A percentile compares a stretch with the other conserved stretches of the same genome.
phyloP scores from a whole-genome alignment of 2,329 filamentous ascomycete species.

The Grosmannia clavigera region DNA sequence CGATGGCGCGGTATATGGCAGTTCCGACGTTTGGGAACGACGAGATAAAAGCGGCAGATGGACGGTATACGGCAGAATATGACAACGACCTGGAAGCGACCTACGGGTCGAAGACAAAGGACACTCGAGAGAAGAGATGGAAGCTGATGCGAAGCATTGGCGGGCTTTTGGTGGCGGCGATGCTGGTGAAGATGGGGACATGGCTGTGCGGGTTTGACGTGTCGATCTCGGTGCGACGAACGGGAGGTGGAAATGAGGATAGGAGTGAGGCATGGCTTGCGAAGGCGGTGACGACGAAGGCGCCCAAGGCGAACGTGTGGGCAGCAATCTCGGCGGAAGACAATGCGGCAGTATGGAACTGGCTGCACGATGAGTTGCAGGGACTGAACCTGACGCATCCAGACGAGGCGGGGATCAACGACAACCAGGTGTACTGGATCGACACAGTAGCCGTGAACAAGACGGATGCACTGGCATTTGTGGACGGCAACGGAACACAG shows the following conservation, averaged over 20 bases:
- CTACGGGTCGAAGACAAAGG: not conserved
- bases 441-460: constrained; percentile 38
- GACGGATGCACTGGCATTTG: constrained; percentile 29
- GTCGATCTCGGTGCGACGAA: not conserved
- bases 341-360: constrained; percentile 28
- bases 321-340: constrained; percentile 27
- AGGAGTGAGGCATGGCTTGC: not conserved
- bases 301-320: constrained; percentile 29
- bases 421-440: constrained; percentile 34
- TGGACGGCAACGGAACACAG: constrained; percentile 22
- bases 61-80: not conserved
- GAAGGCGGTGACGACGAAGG: constrained; percentile 8
- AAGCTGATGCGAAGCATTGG: not conserved
- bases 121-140: too few species aligned
- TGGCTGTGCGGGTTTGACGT: not conserved
- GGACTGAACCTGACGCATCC: constrained; percentile 33
- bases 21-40: not conserved
- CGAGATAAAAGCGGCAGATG: not conserved
- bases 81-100: not conserved
- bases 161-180: not conserved
- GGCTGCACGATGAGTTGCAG: constrained; percentile 25
- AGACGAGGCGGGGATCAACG: constrained; percentile 22
- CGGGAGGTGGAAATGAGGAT: not conserved
- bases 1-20: not conserved
- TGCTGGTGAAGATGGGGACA: not conserved